Base-by-base conservation (phyloP, 2,329 filamentous ascomycete species). In the Ceratocystis alfenasii region DNA sequence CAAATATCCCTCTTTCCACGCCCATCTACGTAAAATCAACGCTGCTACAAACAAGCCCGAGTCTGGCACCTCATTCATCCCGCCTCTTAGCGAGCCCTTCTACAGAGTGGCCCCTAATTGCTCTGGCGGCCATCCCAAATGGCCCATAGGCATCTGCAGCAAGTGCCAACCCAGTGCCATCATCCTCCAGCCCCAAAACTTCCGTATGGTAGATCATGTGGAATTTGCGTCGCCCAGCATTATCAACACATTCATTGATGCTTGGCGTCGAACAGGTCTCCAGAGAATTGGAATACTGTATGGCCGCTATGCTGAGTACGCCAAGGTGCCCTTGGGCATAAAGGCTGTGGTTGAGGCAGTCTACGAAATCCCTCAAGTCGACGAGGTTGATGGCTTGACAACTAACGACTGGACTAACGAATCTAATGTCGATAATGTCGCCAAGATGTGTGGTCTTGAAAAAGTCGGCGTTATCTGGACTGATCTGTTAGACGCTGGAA, bases 161-260 rank as follows among this genome's bases (percentile, higher is more conserved):
- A 99, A 97, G 75, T 99, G 94, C 72, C 95, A 99, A 73, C 94
- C 94, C 6, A 96, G 93, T 69, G 93, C 94, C 66, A 99, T 99
- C 73, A 96, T 90, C 10, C 78, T 99, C 64, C 92, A 97, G 73
- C 90, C 91, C 4, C 94, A 99, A 75, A 82, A 87, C 22, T 99
- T 93, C 75, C 90, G 94, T 63, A 96, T 94, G 89, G 92, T 99
- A 2, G 94, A 99, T 72, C 94, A 99, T 74, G 94, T 99, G 69
- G 95, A 99, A 75, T 97, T 99, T 73, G 87, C 93, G 1, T 87
- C 89, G 0, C 86, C 90, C 2, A 81, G 85, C 65, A 83, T 97
- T 44, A 89, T 97, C 71, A 89, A 99, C 73, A 85, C 83, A n/a
- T 85, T 97, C 66, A 85, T 99, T 69, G 86, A 96, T 72, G 89